Evolutionary conservation across 73 alveolate species (phyloP), one percentile per base, ranked within the genome.

Genomic region (Uronychia setigera): DNA sequence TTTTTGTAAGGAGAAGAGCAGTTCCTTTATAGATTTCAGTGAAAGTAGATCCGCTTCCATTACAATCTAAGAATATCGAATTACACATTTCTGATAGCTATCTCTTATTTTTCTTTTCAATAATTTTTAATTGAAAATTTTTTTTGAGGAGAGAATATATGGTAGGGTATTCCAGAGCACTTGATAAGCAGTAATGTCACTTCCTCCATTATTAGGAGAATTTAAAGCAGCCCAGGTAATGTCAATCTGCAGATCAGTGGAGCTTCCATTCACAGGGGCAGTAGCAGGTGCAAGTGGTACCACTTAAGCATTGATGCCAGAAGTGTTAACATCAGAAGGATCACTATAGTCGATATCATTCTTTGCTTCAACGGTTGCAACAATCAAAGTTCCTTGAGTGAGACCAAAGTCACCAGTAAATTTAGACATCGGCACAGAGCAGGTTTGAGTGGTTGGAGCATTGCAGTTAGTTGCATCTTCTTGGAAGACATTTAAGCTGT

Each of bases 321-420:
- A 35, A n/a, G 86, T 80, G 31, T 46, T 34, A 1, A 31, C 79
- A n/a, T 11, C 86, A 1, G 86, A 80, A 59, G 32, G 30, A 46
- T 19, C 75, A 14, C 80, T 29, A 84, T 83, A 80, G 11, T 91
- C 94, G 1, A 25, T 79, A 25, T 33, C 59, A 74, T 88, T 88
- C 30, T 0, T 58, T 32, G 94, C 94, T 77, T 26, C 28, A 27
- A 88, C 91, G 33, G 31, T 26, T 57, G 90, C 94, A 19, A 35
- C 31, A n/a, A 88, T 83, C 74, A 74, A 29, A 0, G 85, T 83
- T 32, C 86, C 88, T 31, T 83, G 88, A 14, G 85, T 29, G 0
- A 88, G 58, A 35, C 58, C 46, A 78, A 33, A 89, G 19, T 88
- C 89, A 0, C 87, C 30, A 28, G 60, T 67, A 26, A 79, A 30